These are phyloP conservation scores for Populus hybrid DNA, from an alignment of 441 rosid genomes.

Conservation along the genomic window DNA sequence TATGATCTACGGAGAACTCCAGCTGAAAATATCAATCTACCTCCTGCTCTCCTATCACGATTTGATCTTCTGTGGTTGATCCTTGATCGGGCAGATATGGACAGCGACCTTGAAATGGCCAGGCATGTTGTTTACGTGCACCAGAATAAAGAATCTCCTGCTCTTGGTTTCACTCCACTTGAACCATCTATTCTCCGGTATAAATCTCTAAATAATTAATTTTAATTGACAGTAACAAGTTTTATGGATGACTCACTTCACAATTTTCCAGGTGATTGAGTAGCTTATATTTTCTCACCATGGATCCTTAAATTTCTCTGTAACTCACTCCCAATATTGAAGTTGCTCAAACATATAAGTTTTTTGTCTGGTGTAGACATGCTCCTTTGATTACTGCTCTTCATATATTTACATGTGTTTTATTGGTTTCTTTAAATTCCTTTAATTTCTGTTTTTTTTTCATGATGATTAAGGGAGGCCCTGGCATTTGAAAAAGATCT, in stretches of 20 bases:
- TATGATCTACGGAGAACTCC: conserved; percentile 97
- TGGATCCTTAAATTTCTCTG: not conserved
- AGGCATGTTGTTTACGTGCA: conserved; percentile 96
- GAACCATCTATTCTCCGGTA: conserved; percentile 91
- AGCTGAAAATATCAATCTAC: conserved; percentile 95
- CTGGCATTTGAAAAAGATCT: not conserved
- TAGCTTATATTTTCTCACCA: not conserved
- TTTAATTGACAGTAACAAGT: not conserved
- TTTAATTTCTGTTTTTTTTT: not conserved
- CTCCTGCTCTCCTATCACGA: conserved; percentile 95
- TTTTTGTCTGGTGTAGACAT: not conserved
- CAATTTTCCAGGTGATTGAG: not conserved
- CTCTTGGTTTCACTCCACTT: conserved; percentile 90
- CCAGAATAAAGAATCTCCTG: conserved; percentile 87
- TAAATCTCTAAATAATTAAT: conserved; percentile 15
- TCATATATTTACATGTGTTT: not conserved
- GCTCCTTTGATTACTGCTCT: not conserved
- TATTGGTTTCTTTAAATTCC: not conserved
- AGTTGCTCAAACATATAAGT: not conserved
- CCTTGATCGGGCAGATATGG: conserved; percentile 98
- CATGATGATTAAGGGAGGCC: not conserved
- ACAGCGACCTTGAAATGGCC: conserved; percentile 94
- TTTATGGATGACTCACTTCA: not conserved
- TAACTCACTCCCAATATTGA: conserved; percentile 4
- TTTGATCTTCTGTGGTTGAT: conserved; percentile 98